Evolutionary conservation across 2,329 filamentous ascomycete species (phyloP).

Genomic region (Phoma sp.): DNA sequence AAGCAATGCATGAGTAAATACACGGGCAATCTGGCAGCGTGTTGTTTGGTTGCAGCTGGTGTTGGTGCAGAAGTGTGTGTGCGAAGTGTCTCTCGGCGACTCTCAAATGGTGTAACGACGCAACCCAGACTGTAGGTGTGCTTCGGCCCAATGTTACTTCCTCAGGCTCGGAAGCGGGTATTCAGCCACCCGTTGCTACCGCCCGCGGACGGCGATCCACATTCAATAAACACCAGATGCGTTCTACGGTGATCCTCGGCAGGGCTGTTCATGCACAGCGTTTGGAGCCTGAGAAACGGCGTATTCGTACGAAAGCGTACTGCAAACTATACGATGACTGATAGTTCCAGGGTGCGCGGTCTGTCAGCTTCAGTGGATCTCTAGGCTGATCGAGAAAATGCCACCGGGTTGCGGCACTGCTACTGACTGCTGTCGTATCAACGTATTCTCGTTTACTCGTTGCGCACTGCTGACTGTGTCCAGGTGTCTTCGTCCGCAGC

Average conservation of each 20-base stretch:
- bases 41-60: too few relatives aligned
- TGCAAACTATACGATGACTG: neutral
- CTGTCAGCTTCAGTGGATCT: too few relatives aligned
- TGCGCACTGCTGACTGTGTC: conserved; percentile 6
- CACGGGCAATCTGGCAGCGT: too few relatives aligned
- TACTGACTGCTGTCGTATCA: neutral
- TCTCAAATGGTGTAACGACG: too few relatives aligned
- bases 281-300: neutral
- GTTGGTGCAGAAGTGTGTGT: too few relatives aligned
- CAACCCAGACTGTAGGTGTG: neutral
- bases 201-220: neutral
- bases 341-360: neutral
- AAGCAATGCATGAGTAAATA: too few relatives aligned
- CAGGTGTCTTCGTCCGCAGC: neutral
- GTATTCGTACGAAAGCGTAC: neutral
- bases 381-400: neutral
- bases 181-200: conserved; percentile 8
- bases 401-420: neutral
- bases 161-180: conserved; percentile 1
- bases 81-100: too few relatives aligned
- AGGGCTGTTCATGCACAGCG: neutral
- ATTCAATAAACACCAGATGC: neutral
- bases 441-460: conserved; percentile 4
- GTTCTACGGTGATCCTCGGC: neutral
- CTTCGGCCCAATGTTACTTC: neutral